Evolutionary conservation across 1,139 yeast genomes (phyloP).

Genomic region (Yamadazyma blattariae): DNA sequence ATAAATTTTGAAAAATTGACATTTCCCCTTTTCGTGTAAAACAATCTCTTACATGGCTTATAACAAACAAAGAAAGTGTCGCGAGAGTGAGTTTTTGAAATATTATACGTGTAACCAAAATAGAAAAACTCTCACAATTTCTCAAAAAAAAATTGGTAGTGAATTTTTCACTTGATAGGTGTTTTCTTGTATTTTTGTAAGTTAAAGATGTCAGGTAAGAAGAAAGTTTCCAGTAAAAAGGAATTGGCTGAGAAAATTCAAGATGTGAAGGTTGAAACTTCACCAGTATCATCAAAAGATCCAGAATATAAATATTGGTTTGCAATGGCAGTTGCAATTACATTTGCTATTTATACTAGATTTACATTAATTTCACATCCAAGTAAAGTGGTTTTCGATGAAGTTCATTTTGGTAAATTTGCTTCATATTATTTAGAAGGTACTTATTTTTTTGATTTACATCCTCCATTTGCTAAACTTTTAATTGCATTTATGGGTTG

Average conservation of each 20-base stretch:
- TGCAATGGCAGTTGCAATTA: conserved; percentile 52
- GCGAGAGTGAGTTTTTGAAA: too few relatives aligned
- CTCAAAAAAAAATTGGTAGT: too few relatives aligned
- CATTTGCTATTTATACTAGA: conserved; percentile 66
- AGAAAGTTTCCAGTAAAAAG: conserved; percentile 7
- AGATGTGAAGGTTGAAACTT: conserved; percentile 3
- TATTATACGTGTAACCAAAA: too few relatives aligned
- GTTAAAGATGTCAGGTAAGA: conserved; percentile 9
- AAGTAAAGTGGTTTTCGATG: conserved; percentile 91
- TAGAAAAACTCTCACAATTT: too few relatives aligned
- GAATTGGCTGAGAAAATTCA: conserved; percentile 2
- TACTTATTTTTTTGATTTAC: conserved; percentile 90
- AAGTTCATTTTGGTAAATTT: conserved; percentile 95
- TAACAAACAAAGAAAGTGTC: too few relatives aligned
- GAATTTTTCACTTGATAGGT: too few relatives aligned
- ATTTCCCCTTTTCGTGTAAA: too few relatives aligned
- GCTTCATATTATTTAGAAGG: conserved; percentile 84
- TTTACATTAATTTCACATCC: conserved; percentile 74
- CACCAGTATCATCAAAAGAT: conserved; percentile 16
- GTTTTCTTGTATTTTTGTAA: too few relatives aligned
- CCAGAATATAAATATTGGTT: conserved; percentile 35
- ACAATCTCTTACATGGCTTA: too few relatives aligned
- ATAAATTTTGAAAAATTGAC: too few relatives aligned
- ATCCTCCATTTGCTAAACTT: conserved; percentile 96
- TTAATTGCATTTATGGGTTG: conserved; percentile 89